Evolutionary conservation across 148 eudicot species (phyloP).

Genomic region (Chenopodium suecicum): DNA sequence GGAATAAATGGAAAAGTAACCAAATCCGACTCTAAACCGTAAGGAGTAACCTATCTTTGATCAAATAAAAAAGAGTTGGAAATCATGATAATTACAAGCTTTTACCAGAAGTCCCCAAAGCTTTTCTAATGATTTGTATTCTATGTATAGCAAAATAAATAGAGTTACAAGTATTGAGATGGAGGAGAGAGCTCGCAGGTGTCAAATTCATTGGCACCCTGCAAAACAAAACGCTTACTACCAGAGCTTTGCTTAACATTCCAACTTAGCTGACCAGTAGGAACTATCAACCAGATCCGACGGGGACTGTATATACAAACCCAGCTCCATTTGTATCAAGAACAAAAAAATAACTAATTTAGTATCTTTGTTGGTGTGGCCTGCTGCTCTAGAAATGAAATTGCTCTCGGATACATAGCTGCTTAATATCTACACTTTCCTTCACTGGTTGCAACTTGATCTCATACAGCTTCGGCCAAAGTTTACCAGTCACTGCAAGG

Average conservation of each 20-base stretch:
- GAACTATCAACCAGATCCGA: neutral
- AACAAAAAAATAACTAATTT: neutral
- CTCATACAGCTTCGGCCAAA: constrained; percentile 93
- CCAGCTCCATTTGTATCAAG: neutral
- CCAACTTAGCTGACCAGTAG: neutral
- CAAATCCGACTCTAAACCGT: neutral
- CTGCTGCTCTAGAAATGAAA: constrained; percentile 30
- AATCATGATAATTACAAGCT: too few species aligned
- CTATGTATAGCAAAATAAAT: neutral
- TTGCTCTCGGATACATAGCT: constrained; percentile 46
- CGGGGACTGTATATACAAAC: neutral
- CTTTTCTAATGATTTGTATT: neutral
- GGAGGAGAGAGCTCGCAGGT: neutral
- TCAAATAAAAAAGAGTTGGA: too few species aligned
- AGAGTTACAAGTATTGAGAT: neutral
- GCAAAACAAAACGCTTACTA: neutral
- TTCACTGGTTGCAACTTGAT: constrained; percentile 61
- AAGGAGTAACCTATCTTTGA: neutral
- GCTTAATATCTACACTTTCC: constrained; percentile 39
- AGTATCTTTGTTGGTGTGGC: neutral
- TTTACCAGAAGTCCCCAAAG: too few species aligned
- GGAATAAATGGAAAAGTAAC: neutral
- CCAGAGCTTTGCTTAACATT: neutral
- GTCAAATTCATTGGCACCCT: neutral
- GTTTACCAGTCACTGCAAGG: constrained; percentile 81